These are phyloP conservation scores for Aquanectria penicillioides DNA, from an alignment of 2,329 filamentous ascomycete species.

Conservation along the genomic window DNA sequence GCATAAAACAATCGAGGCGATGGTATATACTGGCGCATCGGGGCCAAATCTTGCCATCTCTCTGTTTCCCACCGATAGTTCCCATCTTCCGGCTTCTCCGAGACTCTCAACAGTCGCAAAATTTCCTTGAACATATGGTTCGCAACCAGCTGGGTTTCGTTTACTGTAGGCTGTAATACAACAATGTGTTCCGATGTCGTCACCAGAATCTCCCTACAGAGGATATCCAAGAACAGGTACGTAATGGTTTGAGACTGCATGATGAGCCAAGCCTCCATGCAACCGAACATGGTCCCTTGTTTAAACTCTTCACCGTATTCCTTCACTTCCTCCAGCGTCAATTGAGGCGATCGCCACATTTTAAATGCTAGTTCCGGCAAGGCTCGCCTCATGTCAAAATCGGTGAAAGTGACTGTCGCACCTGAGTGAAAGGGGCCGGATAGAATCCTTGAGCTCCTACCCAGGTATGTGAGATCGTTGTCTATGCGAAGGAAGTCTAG, in stretches of 20 bases:
- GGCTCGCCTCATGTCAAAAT: no score
- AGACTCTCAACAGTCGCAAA: no score
- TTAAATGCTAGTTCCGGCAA: no score
- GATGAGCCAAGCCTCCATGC: slow-evolving; percentile 30
- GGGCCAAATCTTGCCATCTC: slow-evolving; percentile 25
- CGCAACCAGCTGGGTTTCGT: not conserved
- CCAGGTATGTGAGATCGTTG: slow-evolving; percentile 30
- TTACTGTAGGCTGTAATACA: not conserved
- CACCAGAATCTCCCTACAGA: slow-evolving; percentile 15
- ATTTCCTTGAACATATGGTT: not conserved
- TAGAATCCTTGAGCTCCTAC: slow-evolving; percentile 26
- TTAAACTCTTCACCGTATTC: not conserved
- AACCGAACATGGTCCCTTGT: not conserved
- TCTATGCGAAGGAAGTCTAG: slow-evolving; percentile 24
- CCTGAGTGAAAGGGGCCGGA: slow-evolving; percentile 22
- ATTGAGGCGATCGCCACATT: no score
- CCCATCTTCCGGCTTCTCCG: no score
- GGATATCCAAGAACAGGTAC: slow-evolving; percentile 24
- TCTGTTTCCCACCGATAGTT: not conserved
- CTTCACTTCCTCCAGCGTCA: no score
- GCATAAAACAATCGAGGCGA: not conserved
- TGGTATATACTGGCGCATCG: slow-evolving; percentile 29
- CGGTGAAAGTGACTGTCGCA: slow-evolving; percentile 4
- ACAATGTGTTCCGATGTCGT: not conserved
- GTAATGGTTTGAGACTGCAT: slow-evolving; percentile 31